Evolutionary conservation across 1,284 basidiomycete genomes (phyloP).

Genomic region (Malassezia dermatis): DNA sequence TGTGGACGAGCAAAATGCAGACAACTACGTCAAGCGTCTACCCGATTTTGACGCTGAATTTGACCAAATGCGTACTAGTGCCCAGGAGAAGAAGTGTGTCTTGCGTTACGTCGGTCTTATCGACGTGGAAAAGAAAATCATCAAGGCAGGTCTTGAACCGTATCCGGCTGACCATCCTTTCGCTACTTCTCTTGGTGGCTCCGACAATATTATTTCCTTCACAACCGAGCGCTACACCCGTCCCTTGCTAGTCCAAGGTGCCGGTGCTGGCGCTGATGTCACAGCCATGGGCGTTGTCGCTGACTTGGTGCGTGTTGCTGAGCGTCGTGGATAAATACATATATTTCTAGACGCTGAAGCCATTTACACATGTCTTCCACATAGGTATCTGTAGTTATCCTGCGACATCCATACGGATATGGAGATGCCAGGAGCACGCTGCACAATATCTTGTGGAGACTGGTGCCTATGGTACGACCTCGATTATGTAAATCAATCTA

Average conservation of each 20-base stretch:
- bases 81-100: constrained; percentile 67
- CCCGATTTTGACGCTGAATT: constrained; percentile 77
- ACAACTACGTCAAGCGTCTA: constrained; percentile 67
- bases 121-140: constrained; percentile 62
- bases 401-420: no score
- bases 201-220: constrained; percentile 97
- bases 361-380: no score
- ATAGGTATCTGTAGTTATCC: background rate
- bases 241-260: constrained; percentile 80
- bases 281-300: constrained; percentile 94
- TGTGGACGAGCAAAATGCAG: constrained; percentile 52
- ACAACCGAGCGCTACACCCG: constrained; percentile 63
- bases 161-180: constrained; percentile 84
- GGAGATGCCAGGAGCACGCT: background rate
- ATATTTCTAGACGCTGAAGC: background rate
- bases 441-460: background rate
- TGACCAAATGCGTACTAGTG: constrained; percentile 63
- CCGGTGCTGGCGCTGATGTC: constrained; percentile 89
- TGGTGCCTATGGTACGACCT: background rate
- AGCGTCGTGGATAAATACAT: constrained; percentile 30
- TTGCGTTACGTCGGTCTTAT: constrained; percentile 90
- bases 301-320: constrained; percentile 54
- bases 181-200: constrained; percentile 84
- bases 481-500: background rate
- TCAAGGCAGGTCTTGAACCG: constrained; percentile 81